A percentile compares a stretch with the other conserved stretches of the same genome.
phyloP scores from a whole-genome alignment of 192 early-diverging fungal genomes.

The Coemansia biformis region DNA sequence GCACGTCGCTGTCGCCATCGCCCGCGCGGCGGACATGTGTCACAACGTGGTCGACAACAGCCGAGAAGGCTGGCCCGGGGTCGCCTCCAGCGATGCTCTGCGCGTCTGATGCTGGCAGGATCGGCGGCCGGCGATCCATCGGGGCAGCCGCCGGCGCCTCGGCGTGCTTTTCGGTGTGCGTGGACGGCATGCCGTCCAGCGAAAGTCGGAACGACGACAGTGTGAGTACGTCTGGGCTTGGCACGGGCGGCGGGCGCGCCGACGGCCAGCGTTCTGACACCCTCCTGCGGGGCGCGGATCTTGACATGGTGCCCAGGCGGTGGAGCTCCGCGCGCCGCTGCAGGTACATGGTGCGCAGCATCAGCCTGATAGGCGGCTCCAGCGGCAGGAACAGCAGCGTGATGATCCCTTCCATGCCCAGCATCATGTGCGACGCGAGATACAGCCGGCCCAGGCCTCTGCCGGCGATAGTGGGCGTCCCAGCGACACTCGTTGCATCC shows the following conservation, averaged over 20 bases:
- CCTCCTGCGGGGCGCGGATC: constrained; percentile 8
- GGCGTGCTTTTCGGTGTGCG: too few species aligned
- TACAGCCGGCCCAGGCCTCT: constrained; percentile 25
- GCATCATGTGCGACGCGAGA: constrained; percentile 38
- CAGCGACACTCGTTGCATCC: constrained; percentile 1
- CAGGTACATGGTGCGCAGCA: constrained; percentile 34
- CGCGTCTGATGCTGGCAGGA: too few species aligned
- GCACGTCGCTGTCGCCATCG: neutral
- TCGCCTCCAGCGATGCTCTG: too few species aligned
- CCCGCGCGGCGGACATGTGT: neutral
- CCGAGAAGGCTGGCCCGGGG: neutral
- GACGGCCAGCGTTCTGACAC: constrained; percentile 16
- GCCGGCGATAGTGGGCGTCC: constrained; percentile 3
- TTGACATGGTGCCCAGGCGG: constrained; percentile 17
- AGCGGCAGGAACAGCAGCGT: constrained; percentile 40
- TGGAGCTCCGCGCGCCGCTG: constrained; percentile 21
- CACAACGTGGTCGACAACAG: constrained; percentile 9
- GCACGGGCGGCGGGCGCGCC: neutral
- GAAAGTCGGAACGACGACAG: constrained; percentile 1
- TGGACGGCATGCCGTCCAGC: too few species aligned
- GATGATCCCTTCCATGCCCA: constrained; percentile 42
- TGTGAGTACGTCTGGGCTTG: constrained; percentile 8
- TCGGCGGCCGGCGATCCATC: too few species aligned
- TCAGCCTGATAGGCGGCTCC: constrained; percentile 42
- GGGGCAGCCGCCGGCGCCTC: too few species aligned